These are phyloP conservation scores for Naganishia sp. DNA, from an alignment of 1,284 basidiomycete species.

Conservation along the genomic window DNA sequence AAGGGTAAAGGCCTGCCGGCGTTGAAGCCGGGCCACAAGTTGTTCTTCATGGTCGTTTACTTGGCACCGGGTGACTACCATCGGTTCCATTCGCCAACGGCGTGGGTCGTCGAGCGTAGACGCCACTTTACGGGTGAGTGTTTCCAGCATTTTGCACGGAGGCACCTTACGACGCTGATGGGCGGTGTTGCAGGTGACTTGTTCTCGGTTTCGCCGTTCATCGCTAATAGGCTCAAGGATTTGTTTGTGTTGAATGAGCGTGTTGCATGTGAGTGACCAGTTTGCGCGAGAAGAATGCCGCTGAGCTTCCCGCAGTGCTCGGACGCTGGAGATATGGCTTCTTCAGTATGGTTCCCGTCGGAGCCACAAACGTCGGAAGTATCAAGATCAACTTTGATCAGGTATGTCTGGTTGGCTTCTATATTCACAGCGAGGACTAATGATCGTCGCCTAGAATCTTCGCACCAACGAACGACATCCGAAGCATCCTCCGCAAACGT, in stretches of 20 bases:
- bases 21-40: slow-evolving; percentile 68
- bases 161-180: not conserved
- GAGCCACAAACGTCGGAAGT: slow-evolving; percentile 95
- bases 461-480: slow-evolving; percentile 77
- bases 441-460: slow-evolving; percentile 55
- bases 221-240: slow-evolving; percentile 87
- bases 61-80: slow-evolving; percentile 98
- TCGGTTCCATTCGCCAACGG: slow-evolving; percentile 91
- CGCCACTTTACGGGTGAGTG: slow-evolving; percentile 83
- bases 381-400: slow-evolving; percentile 97
- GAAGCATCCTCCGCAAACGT: slow-evolving; percentile 78
- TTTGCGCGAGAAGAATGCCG: not conserved
- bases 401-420: slow-evolving; percentile 53
- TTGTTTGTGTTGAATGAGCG: slow-evolving; percentile 97
- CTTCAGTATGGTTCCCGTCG: slow-evolving; percentile 96
- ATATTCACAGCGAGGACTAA: not conserved
- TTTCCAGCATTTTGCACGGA: too few relatives aligned
- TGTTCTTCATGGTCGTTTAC: slow-evolving; percentile 94
- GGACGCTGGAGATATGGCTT: slow-evolving; percentile 95
- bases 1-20: slow-evolving; percentile 34
- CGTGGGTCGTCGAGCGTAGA: slow-evolving; percentile 95
- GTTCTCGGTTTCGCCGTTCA: slow-evolving; percentile 94
- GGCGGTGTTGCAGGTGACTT: slow-evolving; percentile 66
- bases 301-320: slow-evolving; percentile 58
- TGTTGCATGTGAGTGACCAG: slow-evolving; percentile 62